These are phyloP conservation scores for Neocallimastix lanati DNA, from an alignment of 192 early-diverging fungal genomes.

Conservation along the genomic window DNA sequence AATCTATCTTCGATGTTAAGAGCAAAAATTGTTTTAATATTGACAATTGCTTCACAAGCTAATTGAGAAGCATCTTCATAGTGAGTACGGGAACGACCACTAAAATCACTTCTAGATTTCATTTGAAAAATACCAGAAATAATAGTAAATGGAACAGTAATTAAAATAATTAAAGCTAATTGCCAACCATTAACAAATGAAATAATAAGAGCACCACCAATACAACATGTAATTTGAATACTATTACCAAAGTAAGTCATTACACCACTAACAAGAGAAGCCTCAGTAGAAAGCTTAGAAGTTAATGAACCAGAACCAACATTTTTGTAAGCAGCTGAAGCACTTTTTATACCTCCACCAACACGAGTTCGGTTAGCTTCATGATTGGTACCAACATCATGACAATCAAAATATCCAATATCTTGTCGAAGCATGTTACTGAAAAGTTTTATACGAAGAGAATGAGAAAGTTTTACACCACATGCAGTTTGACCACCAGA, in stretches of 20 bases:
- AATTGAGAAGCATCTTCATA: constrained; percentile 65
- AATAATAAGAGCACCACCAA: constrained; percentile 26
- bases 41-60: constrained; percentile 64
- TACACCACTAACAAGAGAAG: constrained; percentile 26
- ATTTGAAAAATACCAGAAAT: constrained; percentile 28
- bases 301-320: constrained; percentile 53
- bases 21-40: constrained; percentile 71
- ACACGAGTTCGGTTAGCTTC: neutral
- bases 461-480: neutral
- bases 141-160: constrained; percentile 35
- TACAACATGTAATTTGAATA: constrained; percentile 16
- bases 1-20: constrained; percentile 28
- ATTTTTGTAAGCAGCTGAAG: constrained; percentile 4
- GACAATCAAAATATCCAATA: neutral
- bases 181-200: constrained; percentile 63
- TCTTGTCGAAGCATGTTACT: neutral
- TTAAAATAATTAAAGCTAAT: constrained; percentile 57
- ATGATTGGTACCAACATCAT: constrained; percentile 1
- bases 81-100: neutral
- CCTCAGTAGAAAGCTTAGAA: constrained; percentile 62
- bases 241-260: constrained; percentile 35
- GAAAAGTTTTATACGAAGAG: neutral
- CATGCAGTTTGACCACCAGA: neutral
- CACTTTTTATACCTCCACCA: neutral
- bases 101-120: constrained; percentile 4